Evolutionary conservation across 768 basidiomycete genomes (phyloP).

Genomic region (Hortiboletus flavorubellus): DNA sequence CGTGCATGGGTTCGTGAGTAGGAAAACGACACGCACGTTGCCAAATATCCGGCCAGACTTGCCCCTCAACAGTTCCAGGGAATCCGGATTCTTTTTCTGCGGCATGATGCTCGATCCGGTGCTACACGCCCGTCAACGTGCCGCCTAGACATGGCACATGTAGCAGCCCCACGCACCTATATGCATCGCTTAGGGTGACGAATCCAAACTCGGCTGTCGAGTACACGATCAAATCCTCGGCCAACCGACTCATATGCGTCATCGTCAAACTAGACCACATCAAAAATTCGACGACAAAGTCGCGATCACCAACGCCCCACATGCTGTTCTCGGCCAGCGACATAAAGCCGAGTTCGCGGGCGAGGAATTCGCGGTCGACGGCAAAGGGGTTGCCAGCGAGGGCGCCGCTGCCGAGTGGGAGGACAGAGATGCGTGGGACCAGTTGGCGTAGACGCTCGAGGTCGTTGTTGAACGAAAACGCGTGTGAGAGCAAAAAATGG

Average conservation of each 20-base stretch:
- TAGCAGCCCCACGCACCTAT: slow-evolving; percentile 57
- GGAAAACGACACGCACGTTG: slow-evolving; percentile 47
- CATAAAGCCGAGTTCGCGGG: slow-evolving; percentile 83
- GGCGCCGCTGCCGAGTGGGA: slow-evolving; percentile 92
- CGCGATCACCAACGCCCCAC: slow-evolving; percentile 95
- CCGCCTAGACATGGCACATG: background rate
- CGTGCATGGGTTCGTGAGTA: background rate
- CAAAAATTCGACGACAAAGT: slow-evolving; percentile 95
- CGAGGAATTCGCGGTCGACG: slow-evolving; percentile 91
- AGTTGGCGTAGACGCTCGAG: slow-evolving; percentile 81
- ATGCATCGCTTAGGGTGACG: slow-evolving; percentile 93
- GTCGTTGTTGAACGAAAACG: slow-evolving; percentile 89
- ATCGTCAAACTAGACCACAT: slow-evolving; percentile 94
- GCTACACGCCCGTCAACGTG: slow-evolving; percentile 38
- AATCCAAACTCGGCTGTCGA: slow-evolving; percentile 98
- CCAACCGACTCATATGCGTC: slow-evolving; percentile 91
- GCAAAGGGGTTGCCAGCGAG: slow-evolving; percentile 96
- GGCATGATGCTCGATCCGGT: slow-evolving; percentile 99
- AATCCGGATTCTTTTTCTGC: slow-evolving; percentile 99
- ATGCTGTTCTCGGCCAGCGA: slow-evolving; percentile 93
- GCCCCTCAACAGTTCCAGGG: slow-evolving; percentile 90
- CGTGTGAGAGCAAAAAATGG: slow-evolving; percentile 92
- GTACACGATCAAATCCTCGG: slow-evolving; percentile 96
- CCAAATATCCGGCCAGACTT: slow-evolving; percentile 95
- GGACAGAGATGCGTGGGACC: slow-evolving; percentile 85